A percentile compares a stretch with the other conserved stretches of the same genome.
These are phyloP conservation scores for Glycine soja DNA, from an alignment of 306 rosid genomes.

Conservation along the genomic window DNA sequence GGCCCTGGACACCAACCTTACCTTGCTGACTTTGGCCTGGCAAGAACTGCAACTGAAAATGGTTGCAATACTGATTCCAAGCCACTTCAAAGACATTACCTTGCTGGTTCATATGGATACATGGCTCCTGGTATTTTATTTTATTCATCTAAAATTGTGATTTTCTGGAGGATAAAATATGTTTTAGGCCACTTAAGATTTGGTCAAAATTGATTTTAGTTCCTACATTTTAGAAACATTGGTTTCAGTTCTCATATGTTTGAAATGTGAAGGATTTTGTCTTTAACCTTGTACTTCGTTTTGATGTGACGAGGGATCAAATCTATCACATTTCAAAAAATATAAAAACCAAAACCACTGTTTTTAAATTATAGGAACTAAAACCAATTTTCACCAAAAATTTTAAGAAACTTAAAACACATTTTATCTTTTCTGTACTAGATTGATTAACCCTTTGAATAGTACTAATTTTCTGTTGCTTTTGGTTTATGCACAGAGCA, in stretches of 20 bases:
- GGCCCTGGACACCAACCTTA: conserved; percentile 75
- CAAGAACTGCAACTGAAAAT: conserved; percentile 55
- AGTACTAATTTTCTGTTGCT: conserved; percentile 22
- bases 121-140: conserved; percentile 89
- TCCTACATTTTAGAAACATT: neutral
- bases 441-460: neutral
- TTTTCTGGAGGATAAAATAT: neutral
- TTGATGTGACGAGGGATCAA: neutral
- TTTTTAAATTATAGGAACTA: neutral
- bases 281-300: neutral
- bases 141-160: neutral
- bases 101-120: conserved; percentile 99
- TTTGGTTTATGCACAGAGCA: conserved; percentile 61
- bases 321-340: neutral
- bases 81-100: conserved; percentile 66
- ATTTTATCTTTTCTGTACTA: neutral
- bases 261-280: neutral
- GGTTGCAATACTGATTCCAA: conserved; percentile 46
- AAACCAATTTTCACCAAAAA: neutral
- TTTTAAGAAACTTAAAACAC: neutral
- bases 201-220: neutral
- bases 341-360: too few relatives aligned
- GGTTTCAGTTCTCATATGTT: neutral
- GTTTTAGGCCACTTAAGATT: neutral
- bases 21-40: conserved; percentile 94